These are phyloP conservation scores for Lentinula novae-zelandiae DNA, from an alignment of 1,284 basidiomycete genomes.

Conservation along the genomic window DNA sequence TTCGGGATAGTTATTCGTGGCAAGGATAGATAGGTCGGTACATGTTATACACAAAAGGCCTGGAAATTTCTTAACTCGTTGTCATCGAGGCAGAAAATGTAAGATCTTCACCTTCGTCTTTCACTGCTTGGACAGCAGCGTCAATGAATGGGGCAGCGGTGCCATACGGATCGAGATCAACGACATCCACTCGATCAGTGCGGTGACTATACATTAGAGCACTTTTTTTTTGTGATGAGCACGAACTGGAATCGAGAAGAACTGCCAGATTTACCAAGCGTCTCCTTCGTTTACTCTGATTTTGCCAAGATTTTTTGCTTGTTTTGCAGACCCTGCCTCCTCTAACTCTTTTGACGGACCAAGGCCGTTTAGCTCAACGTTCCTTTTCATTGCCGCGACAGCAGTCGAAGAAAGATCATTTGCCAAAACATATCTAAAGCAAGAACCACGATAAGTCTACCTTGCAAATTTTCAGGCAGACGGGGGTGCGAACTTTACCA, in stretches of 20 bases:
- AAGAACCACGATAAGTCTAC: not conserved
- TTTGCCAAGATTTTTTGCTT: constrained; percentile 38
- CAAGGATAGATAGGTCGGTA: constrained; percentile 92
- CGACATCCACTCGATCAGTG: constrained; percentile 80
- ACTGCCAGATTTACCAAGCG: constrained; percentile 67
- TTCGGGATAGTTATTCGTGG: constrained; percentile 93
- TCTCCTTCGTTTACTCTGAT: constrained; percentile 87
- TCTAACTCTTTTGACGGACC: constrained; percentile 32
- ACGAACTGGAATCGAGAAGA: not conserved
- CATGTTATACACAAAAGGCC: constrained; percentile 95
- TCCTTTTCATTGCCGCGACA: constrained; percentile 83
- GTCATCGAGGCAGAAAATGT: not conserved
- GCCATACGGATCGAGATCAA: constrained; percentile 98
- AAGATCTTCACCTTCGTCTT: constrained; percentile 73
- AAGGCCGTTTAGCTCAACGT: constrained; percentile 87
- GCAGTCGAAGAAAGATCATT: constrained; percentile 90
- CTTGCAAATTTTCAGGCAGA: not conserved
- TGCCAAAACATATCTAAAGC: constrained; percentile 79
- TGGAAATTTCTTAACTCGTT: constrained; percentile 25
- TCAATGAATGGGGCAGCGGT: constrained; percentile 97
- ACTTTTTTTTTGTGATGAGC: constrained; percentile 35
- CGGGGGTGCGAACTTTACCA: constrained; percentile 60
- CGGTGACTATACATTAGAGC: constrained; percentile 91
- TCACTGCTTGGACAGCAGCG: constrained; percentile 88
- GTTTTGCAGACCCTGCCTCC: constrained; percentile 14